phyloP scores from a whole-genome alignment of 208 protist species.

The Leishmania mexicana region DNA sequence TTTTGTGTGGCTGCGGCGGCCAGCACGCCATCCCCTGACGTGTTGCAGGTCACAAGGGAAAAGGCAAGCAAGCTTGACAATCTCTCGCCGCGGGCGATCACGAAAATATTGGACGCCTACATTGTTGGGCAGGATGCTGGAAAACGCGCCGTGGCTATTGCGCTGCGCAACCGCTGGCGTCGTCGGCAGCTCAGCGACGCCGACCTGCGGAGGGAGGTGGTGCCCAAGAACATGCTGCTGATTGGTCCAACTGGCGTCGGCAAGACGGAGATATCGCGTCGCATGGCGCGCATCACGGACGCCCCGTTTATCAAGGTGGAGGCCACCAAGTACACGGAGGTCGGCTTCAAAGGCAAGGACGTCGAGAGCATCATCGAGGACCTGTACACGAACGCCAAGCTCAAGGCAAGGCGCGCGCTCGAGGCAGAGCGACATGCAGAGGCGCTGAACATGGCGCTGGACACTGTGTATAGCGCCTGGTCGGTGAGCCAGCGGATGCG shows the following conservation, averaged over 20 bases:
- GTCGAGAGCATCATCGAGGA: slow-evolving; percentile 97
- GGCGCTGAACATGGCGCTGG: slow-evolving; percentile 74
- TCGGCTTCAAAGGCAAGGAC: slow-evolving; percentile 96
- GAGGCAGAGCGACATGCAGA: slow-evolving; percentile 72
- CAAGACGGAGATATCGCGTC: slow-evolving; percentile 96
- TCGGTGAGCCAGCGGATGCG: slow-evolving; percentile 40
- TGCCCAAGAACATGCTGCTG: slow-evolving; percentile 95
- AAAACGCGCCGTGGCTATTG: slow-evolving; percentile 96
- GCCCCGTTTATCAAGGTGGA: slow-evolving; percentile 98
- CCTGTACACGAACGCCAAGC: slow-evolving; percentile 93
- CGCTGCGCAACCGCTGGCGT: slow-evolving; percentile 96
- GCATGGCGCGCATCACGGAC: slow-evolving; percentile 96
- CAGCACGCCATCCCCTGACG: slow-evolving; percentile 58
- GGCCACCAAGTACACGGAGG: slow-evolving; percentile 98
- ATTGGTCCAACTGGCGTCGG: slow-evolving; percentile 93
- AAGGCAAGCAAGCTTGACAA: slow-evolving; percentile 69
- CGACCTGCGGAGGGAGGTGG: slow-evolving; percentile 80
- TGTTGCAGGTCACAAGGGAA: slow-evolving; percentile 53
- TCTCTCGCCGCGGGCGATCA: slow-evolving; percentile 91
- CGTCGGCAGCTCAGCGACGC: slow-evolving; percentile 80
- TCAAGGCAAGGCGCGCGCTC: slow-evolving; percentile 76
- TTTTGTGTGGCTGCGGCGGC: slow-evolving; percentile 50
- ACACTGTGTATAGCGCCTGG: slow-evolving; percentile 81
- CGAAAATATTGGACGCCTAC: slow-evolving; percentile 93
- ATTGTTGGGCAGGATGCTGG: slow-evolving; percentile 96